Evolutionary conservation across 768 basidiomycete species (phyloP), one percentile per base, ranked within the genome.

Genomic region (Lactifluus hygrophoroides): DNA sequence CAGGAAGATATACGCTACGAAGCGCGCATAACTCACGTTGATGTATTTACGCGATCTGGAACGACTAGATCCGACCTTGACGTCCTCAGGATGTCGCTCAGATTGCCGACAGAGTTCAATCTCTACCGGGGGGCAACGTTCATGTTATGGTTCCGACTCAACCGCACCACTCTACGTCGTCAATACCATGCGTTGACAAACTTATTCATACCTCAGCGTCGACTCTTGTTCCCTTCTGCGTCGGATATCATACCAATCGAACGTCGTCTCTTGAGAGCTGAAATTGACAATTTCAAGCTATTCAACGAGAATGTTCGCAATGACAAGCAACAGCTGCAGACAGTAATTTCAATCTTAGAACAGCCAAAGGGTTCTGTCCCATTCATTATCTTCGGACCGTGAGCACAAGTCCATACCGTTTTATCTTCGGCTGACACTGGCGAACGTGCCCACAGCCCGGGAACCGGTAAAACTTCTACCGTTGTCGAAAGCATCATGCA

Each of bases 351-450:
- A 0, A 80, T 85, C 44, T 66, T 76, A 4, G 61, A 69, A 34
- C 75, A 72, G 34, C 67, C 71, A 14, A 70, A 73, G 0, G 82
- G 83, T 0, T 73, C 77, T 5, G 66, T 73, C 1, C 84, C 83
- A 0, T 85, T 85, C 62, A 68, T 82, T 14, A 71, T 85, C 16
- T 85, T 82, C 66, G 84, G 83, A 19, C 83, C 84, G 80, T 83
- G 66, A 67, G 83, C 71, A 1, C 1, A 27, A 13, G 34, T 45
- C 14, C 6, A 23, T 32, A 25, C 7, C 37, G 11, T 14, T 21
- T 42, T 17, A 10, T 28, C 17, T 28, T 16, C 9, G 14, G 16
- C 38, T 21, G n/a, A 17, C 17, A 37, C 19, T 59, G 50, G 34
- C 16, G 7, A 17, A 32, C 30, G 8, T 40, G 8, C 23, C 16